Conservation (phyloP, 2,329 filamentous ascomycete genomes). For the Diplodia corticola region DNA sequence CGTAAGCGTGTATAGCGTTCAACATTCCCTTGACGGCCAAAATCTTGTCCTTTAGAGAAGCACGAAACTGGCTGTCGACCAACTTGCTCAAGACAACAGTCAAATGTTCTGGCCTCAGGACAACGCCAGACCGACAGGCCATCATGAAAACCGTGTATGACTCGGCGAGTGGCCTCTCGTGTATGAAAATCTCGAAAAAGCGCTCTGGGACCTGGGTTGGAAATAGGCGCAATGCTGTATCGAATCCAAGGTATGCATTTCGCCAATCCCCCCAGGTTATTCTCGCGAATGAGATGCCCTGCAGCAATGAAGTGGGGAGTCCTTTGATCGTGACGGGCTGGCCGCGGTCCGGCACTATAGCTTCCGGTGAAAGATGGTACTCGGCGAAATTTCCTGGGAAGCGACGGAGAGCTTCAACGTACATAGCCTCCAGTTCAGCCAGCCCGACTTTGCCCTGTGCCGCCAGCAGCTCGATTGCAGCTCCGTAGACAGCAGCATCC, state of each 20-base stretch:
- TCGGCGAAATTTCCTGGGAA: conserved; percentile 50
- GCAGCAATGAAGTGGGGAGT: conserved; percentile 47
- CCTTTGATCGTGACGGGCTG: conserved; percentile 35
- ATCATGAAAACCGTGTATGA: conserved; percentile 51
- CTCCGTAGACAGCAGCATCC: conserved; percentile 48
- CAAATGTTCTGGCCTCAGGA: conserved; percentile 34
- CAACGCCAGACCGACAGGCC: conserved; percentile 48
- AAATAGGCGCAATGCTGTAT: conserved; percentile 50
- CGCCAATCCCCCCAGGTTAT: conserved; percentile 48
- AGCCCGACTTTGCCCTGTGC: conserved; percentile 42
- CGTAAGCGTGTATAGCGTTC: conserved; percentile 44
- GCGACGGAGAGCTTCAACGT: conserved; percentile 46
- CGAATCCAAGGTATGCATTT: conserved; percentile 52
- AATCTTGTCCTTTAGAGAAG: not conserved
- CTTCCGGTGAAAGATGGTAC: conserved; percentile 50
- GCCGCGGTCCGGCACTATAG: conserved; percentile 47
- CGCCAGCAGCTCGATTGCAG: conserved; percentile 52
- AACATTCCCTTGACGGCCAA: conserved; percentile 41
- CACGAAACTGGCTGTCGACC: conserved; percentile 28
- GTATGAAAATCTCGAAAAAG: conserved; percentile 49
- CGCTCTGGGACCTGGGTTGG: conserved; percentile 45
- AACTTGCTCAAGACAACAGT: conserved; percentile 39
- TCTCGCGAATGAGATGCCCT: conserved; percentile 51
- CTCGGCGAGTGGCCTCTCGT: conserved; percentile 48
- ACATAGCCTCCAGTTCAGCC: conserved; percentile 48